A percentile compares a stretch with the other conserved stretches of the same genome.
These are phyloP conservation scores for Chaetothyriales sp. DNA, from an alignment of 2,329 filamentous ascomycete genomes.

Conservation along the genomic window DNA sequence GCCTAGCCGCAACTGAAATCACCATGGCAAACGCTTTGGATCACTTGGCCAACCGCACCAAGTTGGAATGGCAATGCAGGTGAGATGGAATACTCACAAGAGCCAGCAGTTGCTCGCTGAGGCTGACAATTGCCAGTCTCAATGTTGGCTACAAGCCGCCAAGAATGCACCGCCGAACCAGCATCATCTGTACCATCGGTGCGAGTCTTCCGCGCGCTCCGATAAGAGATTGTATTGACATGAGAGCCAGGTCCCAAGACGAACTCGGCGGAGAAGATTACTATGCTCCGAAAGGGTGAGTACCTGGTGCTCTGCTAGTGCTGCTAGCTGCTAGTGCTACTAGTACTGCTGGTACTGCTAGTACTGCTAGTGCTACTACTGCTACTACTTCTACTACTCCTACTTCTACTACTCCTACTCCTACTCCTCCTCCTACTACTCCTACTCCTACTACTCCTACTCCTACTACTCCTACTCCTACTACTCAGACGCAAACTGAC, in stretches of 20 bases:
- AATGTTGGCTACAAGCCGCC: constrained; percentile 79
- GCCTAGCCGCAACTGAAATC: not conserved
- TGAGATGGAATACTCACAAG: not conserved
- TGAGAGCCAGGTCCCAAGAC: constrained; percentile 65
- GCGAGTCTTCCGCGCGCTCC: constrained; percentile 17
- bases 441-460: too few species aligned
- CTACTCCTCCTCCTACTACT: too few species aligned
- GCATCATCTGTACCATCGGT: constrained; percentile 97
- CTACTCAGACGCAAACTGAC: constrained; percentile 8
- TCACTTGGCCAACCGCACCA: constrained; percentile 66
- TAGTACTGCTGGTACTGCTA: too few species aligned
- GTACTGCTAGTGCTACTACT: too few species aligned
- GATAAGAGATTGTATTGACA: not conserved
- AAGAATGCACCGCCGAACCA: constrained; percentile 87
- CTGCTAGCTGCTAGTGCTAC: too few species aligned
- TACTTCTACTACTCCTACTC: too few species aligned
- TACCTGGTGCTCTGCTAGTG: not conserved
- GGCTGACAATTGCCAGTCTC: constrained; percentile 43
- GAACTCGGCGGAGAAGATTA: constrained; percentile 94
- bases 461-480: too few species aligned
- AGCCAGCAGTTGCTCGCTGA: not conserved
- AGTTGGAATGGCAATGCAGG: constrained; percentile 48
- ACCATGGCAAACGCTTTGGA: constrained; percentile 62
- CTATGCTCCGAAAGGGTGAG: constrained; percentile 62
- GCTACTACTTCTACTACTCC: too few species aligned